Conservation (phyloP, 2,329 filamentous ascomycete species). For the Seiridium unicorne region DNA sequence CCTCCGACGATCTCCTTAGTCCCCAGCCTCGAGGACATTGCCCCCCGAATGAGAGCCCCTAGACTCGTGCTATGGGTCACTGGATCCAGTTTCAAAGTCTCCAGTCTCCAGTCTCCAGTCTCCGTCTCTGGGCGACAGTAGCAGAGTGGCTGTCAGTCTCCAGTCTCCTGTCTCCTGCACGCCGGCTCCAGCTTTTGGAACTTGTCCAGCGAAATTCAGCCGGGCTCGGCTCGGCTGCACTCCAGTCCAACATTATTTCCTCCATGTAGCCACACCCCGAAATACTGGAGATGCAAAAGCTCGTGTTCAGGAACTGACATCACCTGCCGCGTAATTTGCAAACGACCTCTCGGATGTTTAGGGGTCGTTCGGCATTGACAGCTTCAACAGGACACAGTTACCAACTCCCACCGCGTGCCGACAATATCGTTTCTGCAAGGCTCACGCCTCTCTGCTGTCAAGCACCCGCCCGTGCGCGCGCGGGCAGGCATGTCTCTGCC, state of each 20-base stretch:
- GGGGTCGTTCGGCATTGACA: background rate
- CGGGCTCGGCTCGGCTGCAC: background rate
- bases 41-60: background rate
- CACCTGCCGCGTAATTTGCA: constrained; percentile 1
- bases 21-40: background rate
- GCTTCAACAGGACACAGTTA: background rate
- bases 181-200: background rate
- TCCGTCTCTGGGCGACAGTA: background rate
- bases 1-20: background rate
- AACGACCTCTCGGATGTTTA: background rate
- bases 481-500: background rate
- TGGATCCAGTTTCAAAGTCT: background rate
- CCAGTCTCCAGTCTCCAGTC: background rate
- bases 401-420: background rate
- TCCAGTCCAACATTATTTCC: background rate
- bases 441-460: background rate
- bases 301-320: constrained; percentile 1
- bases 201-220: background rate
- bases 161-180: background rate
- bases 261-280: background rate
- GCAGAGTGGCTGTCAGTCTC: background rate
- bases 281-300: background rate
- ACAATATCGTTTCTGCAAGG: background rate
- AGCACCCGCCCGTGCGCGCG: background rate
- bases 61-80: background rate